These are phyloP conservation scores for Kokia cookei DNA, from an alignment of 441 rosid genomes.

Conservation along the genomic window DNA sequence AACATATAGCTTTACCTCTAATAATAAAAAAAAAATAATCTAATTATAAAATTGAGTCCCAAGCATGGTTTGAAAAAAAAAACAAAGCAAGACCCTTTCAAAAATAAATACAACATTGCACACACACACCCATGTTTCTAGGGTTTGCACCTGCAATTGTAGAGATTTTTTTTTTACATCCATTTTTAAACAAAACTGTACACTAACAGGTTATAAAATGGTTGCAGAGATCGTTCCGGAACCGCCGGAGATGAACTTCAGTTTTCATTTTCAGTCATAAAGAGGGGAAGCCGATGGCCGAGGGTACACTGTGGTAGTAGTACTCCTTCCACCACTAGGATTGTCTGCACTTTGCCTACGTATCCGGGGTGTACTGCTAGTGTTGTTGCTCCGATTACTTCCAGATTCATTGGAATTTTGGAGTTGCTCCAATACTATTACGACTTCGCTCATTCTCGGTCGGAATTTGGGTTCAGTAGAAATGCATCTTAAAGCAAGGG, in stretches of 20 bases:
- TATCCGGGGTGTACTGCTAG: slow-evolving; percentile 17
- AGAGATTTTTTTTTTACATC: slow-evolving; percentile 6
- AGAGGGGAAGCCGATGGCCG: slow-evolving; percentile 67
- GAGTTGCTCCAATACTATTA: slow-evolving; percentile 48
- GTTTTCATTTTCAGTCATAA: slow-evolving; percentile 28
- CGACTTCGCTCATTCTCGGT: slow-evolving; percentile 70
- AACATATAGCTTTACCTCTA: not conserved
- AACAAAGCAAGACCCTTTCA: not conserved
- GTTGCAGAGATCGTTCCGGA: not conserved
- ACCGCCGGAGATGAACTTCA: not conserved
- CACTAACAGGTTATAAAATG: slow-evolving; percentile 17
- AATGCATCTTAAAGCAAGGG: slow-evolving; percentile 59
- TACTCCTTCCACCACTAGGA: slow-evolving; percentile 16
- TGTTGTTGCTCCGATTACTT: slow-evolving; percentile 19
- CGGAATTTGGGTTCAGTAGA: slow-evolving; percentile 50
- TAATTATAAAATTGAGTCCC: not conserved
- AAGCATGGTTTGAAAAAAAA: not conserved
- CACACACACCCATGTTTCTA: not conserved
- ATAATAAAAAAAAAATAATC: not conserved
- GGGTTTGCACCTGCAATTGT: not conserved
- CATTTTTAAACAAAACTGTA: slow-evolving; percentile 29
- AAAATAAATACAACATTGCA: not conserved
- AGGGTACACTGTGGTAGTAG: slow-evolving; percentile 38
- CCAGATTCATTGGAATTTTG: slow-evolving; percentile 33
- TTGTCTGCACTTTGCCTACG: slow-evolving; percentile 63